These are phyloP conservation scores for Medicago ruthenica DNA, from an alignment of 306 rosid genomes.

Conservation along the genomic window DNA sequence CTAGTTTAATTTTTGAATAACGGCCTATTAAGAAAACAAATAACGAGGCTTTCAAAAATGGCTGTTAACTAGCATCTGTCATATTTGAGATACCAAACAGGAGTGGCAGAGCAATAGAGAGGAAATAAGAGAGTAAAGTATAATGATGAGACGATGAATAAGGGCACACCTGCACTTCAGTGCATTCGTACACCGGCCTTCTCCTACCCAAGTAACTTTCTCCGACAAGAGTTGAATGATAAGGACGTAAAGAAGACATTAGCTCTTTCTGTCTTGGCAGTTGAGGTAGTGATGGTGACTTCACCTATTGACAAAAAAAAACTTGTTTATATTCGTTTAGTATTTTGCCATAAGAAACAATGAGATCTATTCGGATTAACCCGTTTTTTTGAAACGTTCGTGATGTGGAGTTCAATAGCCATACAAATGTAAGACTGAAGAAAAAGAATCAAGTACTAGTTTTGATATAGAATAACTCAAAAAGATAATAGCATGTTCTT, in stretches of 20 bases:
- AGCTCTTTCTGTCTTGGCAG: constrained; percentile 82
- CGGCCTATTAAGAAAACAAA: neutral
- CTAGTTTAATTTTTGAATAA: constrained; percentile 11
- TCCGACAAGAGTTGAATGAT: constrained; percentile 88
- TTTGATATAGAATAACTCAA: constrained; percentile 13
- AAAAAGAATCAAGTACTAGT: neutral
- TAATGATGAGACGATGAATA: constrained; percentile 19
- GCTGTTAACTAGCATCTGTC: neutral
- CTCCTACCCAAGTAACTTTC: constrained; percentile 93
- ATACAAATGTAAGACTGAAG: neutral
- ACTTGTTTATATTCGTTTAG: neutral
- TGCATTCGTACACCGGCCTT: constrained; percentile 87
- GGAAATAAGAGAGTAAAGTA: neutral
- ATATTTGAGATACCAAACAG: neutral
- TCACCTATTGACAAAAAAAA: constrained; percentile 61
- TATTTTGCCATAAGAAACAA: neutral
- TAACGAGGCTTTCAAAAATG: constrained; percentile 5
- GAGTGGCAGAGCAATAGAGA: neutral
- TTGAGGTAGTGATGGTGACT: constrained; percentile 79
- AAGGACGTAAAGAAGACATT: constrained; percentile 72
- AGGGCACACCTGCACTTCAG: constrained; percentile 82
- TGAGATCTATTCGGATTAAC: constrained; percentile 7
- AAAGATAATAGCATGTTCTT: neutral
- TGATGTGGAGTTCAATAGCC: neutral
- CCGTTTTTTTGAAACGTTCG: neutral